These are phyloP conservation scores for Corchorus capsularis DNA, from an alignment of 345 rosid species.

Conservation along the genomic window DNA sequence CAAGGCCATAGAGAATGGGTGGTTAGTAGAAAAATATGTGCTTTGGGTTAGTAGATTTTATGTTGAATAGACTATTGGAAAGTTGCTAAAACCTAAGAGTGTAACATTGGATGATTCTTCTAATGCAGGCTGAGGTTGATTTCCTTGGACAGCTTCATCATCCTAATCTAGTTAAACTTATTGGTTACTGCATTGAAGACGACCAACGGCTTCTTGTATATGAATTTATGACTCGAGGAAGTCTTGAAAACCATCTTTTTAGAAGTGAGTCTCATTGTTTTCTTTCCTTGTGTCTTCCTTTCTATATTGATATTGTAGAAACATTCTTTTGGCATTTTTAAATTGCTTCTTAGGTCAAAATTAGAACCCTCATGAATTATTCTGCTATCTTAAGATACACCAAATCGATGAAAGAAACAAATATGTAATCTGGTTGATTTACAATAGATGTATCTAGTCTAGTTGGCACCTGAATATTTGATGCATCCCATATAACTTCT, in stretches of 20 bases:
- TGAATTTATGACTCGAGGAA: conserved; percentile 97
- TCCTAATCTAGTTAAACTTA: conserved; percentile 85
- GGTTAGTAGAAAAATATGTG: conserved; percentile 56
- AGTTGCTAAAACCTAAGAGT: conserved; percentile 22
- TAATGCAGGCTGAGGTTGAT: conserved; percentile 89
- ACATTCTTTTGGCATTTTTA: not conserved
- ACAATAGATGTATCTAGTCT: not conserved
- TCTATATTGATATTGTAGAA: not conserved
- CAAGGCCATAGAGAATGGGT: conserved; percentile 92
- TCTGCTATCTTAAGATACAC: not conserved
- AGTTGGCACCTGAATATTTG: not conserved
- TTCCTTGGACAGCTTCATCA: conserved; percentile 94
- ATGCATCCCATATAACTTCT: not conserved
- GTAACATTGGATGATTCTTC: conserved; percentile 21
- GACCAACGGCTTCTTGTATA: conserved; percentile 93
- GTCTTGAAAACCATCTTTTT: conserved; percentile 97
- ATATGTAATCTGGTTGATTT: not conserved
- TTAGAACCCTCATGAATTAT: not conserved
- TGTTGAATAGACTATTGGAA: conserved; percentile 18
- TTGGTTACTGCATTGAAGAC: conserved; percentile 92
- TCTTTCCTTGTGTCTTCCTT: conserved; percentile 1
- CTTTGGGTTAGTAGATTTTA: conserved; percentile 50
- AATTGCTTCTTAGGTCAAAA: not conserved
- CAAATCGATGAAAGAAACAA: not conserved
- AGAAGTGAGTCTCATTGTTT: conserved; percentile 63